These are phyloP conservation scores for Meripilus lineatus DNA, from an alignment of 1,284 basidiomycete species.

Conservation along the genomic window DNA sequence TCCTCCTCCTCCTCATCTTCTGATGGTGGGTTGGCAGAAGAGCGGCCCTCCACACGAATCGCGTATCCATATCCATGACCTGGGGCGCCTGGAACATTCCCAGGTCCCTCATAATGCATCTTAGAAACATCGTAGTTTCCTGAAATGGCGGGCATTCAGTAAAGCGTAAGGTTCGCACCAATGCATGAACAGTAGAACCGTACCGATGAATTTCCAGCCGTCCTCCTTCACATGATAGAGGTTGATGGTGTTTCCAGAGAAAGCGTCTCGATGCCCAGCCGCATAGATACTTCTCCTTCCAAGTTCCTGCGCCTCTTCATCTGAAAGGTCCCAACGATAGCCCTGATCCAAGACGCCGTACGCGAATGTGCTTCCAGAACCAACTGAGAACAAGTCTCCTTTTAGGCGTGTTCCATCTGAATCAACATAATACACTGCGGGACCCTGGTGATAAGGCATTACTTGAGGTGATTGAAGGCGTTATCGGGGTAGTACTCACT, in stretches of 20 bases:
- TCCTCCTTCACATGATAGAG: slow-evolving; percentile 93
- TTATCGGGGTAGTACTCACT: slow-evolving; percentile 44
- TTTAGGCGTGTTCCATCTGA: slow-evolving; percentile 95
- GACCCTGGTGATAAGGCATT: slow-evolving; percentile 52
- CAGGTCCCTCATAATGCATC: slow-evolving; percentile 82
- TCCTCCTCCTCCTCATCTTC: slow-evolving; percentile 3
- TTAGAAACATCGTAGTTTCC: slow-evolving; percentile 80
- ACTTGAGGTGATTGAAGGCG: neutral
- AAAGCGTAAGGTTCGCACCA: neutral
- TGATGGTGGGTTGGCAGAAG: slow-evolving; percentile 24
- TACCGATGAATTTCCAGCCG: slow-evolving; percentile 92
- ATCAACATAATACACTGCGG: slow-evolving; percentile 98
- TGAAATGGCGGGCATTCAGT: slow-evolving; percentile 23
- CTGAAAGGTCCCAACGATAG: slow-evolving; percentile 91
- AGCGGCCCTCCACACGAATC: slow-evolving; percentile 43
- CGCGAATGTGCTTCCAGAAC: slow-evolving; percentile 96
- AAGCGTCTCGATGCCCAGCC: slow-evolving; percentile 96
- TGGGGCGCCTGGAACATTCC: slow-evolving; percentile 56
- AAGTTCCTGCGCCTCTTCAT: slow-evolving; percentile 94
- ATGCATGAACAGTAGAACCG: slow-evolving; percentile 27
- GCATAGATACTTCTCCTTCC: slow-evolving; percentile 95
- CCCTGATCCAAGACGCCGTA: slow-evolving; percentile 98
- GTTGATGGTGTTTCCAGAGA: slow-evolving; percentile 96
- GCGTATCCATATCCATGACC: slow-evolving; percentile 76
- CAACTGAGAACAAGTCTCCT: slow-evolving; percentile 97